Base-by-base conservation (phyloP, 2,329 filamentous ascomycete genomes). In the Lachnellula cervina region DNA sequence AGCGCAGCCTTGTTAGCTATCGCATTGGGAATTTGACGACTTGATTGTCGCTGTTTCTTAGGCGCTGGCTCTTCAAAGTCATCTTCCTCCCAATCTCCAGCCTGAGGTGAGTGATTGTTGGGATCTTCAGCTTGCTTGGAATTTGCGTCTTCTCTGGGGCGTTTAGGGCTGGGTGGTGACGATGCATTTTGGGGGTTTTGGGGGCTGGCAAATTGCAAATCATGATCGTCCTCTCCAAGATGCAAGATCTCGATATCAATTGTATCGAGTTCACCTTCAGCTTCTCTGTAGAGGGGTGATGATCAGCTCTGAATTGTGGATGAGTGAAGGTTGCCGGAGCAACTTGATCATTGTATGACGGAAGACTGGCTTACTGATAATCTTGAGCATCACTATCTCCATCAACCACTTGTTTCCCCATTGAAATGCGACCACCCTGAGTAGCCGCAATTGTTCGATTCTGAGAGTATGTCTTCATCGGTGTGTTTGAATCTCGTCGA, bases 11-110 rank as follows among this genome's bases (percentile, higher is more conserved):
- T 56, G 11, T 45, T 52, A 28, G 3, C 21, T 23, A 48, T 47
- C n/a, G 34, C 51, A 34, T 25, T 55, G n/a, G 35, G 51, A 32
- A 51, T 48, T 23, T 45, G 51, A 21, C 49, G 46, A 2, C 25
- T 40, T 11, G 21, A 35, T 28, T 32, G 49, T 14, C 49, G 32
- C 37, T 16, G 47, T 23, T 38, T 55, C 49, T 54, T 60, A 13
- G 43, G 19, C 16, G 25, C n/a, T 32, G 45, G 54, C n/a, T 37
- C 17, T 21, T 50, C 6, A 2, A 32, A 25, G 21, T 48, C 48
- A 9, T 21, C 42, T 16, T 34, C 32, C 2, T 40, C 23, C 9
- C 28, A 46, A 8, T 43, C 17, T 48, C 19, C 34, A 37, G 23
- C n/a, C 7, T 38, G 28, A 11, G 44, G 21, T 25, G 44, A 34